Base-by-base conservation (phyloP, 345 rosid genomes). In the Corymbia maculata region DNA sequence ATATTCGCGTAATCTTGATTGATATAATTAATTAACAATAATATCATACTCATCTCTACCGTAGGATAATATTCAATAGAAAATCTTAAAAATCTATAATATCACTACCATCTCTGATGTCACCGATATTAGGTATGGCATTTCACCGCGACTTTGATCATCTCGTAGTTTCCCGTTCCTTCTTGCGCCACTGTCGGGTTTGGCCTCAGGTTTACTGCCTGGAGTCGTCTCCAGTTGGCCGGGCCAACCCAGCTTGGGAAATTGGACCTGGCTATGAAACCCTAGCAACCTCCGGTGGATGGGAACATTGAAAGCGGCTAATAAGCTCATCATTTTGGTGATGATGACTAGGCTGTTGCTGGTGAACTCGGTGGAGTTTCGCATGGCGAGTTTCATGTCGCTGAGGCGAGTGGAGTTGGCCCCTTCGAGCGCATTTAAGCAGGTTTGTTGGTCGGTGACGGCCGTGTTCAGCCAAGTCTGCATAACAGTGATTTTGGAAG, bases 131-230 rank as follows among this genome's bases (percentile, higher is more conserved):
- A 3, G 95, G 95, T 26, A 94, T 87, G 52, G 42, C 87, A 1
- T 28, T 36, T 89, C 88, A 95, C 94, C 3, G 99, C 98, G 4
- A 91, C 97, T 3, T 32, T 45, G 0, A 97, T 91, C 13, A 93
- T 95, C 79, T 1, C n/a, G 87, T 59, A 90, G 44, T 94, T 79
- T 6, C 99, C 98, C 4, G 90, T 91, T 12, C 95, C 95, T 61
- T 96, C 99, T 42, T 86, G 66, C 14, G 96, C 97, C 86, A 97
- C 98, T 19, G 90, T 91, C 45, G 89, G 92, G 86, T 96, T 26
- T 2, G 96, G 94, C 6, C 7, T 86, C 19, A 88, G 64, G 9
- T 87, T 90, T 6, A 87, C 21, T 6, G 36, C 94, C 88, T 89
- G 92, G 52, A 97, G 95, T 50, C 95, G 87, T 91, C 95, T 88